A percentile compares a stretch with the other conserved stretches of the same genome.
Conservation (phyloP, 805 yeast genomes). For the Tetrapisispora pingtungensis region DNA sequence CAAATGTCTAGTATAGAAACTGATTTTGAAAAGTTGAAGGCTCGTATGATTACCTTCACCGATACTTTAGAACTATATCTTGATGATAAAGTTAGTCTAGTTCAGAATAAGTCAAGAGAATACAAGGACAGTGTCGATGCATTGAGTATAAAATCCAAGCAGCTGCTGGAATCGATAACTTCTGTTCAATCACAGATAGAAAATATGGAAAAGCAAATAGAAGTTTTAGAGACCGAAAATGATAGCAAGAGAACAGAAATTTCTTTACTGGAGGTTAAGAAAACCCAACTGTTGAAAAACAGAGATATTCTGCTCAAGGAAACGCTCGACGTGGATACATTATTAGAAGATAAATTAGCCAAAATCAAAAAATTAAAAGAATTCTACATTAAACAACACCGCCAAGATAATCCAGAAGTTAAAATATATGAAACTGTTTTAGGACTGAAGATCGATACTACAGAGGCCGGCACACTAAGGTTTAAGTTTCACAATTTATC, state of each 20-base stretch:
- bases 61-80: not conserved
- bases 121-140: not conserved
- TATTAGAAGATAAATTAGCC: constrained; percentile 25
- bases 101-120: not conserved
- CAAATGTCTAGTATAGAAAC: constrained; percentile 12
- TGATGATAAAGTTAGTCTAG: not conserved
- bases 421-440: constrained; percentile 41
- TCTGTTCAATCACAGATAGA: not conserved
- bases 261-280: constrained; percentile 30
- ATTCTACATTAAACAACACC: constrained; percentile 35
- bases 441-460: constrained; percentile 46
- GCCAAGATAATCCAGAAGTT: constrained; percentile 43
- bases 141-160: not conserved
- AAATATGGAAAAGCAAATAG: constrained; percentile 17
- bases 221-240: constrained; percentile 16
- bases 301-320: constrained; percentile 22
- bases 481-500: constrained; percentile 41
- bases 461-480: constrained; percentile 36
- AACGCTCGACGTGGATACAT: constrained; percentile 28
- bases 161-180: not conserved
- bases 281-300: constrained; percentile 27
- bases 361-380: constrained; percentile 29
- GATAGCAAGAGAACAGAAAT: constrained; percentile 30
- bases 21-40: constrained; percentile 5
- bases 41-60: not conserved